Conservation (phyloP, 73 alveolate species). For the Symbiodinium natans region DNA sequence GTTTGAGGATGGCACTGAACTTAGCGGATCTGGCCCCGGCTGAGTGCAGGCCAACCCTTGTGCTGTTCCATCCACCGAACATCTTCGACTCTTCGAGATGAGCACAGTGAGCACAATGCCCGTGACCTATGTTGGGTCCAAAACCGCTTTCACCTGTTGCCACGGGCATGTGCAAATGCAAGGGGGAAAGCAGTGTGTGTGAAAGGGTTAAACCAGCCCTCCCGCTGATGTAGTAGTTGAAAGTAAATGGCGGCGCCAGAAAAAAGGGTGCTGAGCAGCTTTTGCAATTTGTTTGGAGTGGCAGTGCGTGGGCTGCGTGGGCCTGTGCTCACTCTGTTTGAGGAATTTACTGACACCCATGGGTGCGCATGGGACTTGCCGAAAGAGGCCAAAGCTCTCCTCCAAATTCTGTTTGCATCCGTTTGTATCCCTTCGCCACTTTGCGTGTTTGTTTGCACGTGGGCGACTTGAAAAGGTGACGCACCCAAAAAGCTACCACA, state of each 20-base stretch:
- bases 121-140: constrained; percentile 51
- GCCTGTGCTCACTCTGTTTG: no score
- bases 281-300: neutral
- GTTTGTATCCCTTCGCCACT: no score
- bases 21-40: constrained; percentile 40
- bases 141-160: constrained; percentile 45
- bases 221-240: neutral
- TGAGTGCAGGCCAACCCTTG: constrained; percentile 46
- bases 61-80: constrained; percentile 37
- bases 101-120: neutral
- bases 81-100: constrained; percentile 52
- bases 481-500: constrained; percentile 71
- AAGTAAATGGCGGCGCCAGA: no score
- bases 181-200: constrained; percentile 24
- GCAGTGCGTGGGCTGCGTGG: neutral
- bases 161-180: constrained; percentile 67
- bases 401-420: neutral
- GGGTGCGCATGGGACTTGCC: constrained; percentile 91
- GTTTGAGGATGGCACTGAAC: constrained; percentile 39
- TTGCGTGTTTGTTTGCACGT: no score
- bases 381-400: neutral
- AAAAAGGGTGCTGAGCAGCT: no score
- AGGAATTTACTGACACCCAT: constrained; percentile 56
- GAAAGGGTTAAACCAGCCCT: neutral
- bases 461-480: constrained; percentile 53